These are phyloP conservation scores for Botrytis sinoallii DNA, from an alignment of 2,329 filamentous ascomycete genomes.

Conservation along the genomic window DNA sequence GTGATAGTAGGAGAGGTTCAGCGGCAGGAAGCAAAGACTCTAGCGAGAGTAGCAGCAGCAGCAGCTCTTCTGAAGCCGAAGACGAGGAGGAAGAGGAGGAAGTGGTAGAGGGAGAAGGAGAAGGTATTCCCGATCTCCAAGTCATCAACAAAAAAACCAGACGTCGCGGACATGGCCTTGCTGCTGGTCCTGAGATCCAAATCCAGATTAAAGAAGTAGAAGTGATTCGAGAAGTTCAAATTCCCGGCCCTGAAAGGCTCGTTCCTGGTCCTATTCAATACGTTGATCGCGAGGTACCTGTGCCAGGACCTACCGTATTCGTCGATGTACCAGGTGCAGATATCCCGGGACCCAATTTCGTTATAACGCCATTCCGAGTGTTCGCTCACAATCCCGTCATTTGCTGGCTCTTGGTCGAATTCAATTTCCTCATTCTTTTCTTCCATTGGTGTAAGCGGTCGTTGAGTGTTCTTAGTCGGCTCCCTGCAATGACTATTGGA, in stretches of 20 bases:
- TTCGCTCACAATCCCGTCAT: conserved; percentile 16
- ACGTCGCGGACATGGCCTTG: background rate
- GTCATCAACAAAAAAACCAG: background rate
- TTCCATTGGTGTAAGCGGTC: background rate
- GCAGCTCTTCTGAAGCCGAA: background rate
- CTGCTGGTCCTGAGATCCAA: background rate
- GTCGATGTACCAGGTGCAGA: background rate
- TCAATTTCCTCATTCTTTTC: conserved; percentile 11
- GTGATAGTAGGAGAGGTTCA: background rate
- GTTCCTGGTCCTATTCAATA: background rate
- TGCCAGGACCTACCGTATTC: background rate
- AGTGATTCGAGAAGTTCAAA: background rate
- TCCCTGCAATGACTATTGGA: background rate
- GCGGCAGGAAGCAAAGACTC: background rate
- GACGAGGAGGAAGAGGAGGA: background rate
- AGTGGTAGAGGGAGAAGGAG: background rate
- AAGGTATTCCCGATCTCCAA: background rate
- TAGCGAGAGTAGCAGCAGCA: background rate
- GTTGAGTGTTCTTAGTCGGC: background rate
- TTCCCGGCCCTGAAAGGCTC: background rate
- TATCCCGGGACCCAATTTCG: background rate
- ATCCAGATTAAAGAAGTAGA: background rate
- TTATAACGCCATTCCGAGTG: conserved; percentile 12
- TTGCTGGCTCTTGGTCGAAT: conserved; percentile 21
- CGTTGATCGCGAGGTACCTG: background rate